These are phyloP conservation scores for Phytopythium helicoides DNA, from an alignment of 352 stramenopile genomes.

Conservation along the genomic window DNA sequence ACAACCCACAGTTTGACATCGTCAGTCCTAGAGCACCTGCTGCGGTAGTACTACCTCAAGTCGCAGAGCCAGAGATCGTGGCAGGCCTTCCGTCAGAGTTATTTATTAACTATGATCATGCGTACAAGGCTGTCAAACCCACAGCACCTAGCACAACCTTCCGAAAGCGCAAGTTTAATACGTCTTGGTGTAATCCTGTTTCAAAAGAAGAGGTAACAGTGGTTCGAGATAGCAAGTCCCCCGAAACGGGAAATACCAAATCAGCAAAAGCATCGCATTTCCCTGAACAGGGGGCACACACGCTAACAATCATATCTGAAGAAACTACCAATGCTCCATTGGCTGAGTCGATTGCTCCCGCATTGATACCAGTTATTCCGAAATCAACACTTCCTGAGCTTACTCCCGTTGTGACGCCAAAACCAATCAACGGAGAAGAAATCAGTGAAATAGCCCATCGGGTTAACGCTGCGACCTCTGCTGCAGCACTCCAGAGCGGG, in stretches of 20 bases:
- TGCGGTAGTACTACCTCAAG: conserved; percentile 54
- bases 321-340: too few species aligned
- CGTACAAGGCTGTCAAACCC: conserved; percentile 57
- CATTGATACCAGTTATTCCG: too few species aligned
- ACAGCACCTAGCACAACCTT: conserved; percentile 42
- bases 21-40: conserved; percentile 34
- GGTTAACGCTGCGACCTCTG: neutral
- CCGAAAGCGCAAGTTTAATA: conserved; percentile 50
- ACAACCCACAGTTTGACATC: conserved; percentile 45
- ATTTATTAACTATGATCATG: conserved; percentile 70
- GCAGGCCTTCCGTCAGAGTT: conserved; percentile 46
- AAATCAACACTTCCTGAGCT: too few species aligned
- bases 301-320: too few species aligned
- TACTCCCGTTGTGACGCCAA: too few species aligned
- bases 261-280: neutral
- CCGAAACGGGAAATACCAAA: neutral
- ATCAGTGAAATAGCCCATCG: neutral
- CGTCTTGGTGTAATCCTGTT: conserved; percentile 81
- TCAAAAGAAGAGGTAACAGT: conserved; percentile 11
- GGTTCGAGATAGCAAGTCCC: neutral
- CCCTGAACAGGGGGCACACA: neutral
- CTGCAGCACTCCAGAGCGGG: neutral
- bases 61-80: conserved; percentile 17
- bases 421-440: too few species aligned
- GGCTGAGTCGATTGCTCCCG: too few species aligned